Percentiles rank a stretch among this genome's conserved stretches.
Evolutionary conservation across 352 stramenopile genomes (phyloP).

Genomic region (Globisporangium barbulae): DNA sequence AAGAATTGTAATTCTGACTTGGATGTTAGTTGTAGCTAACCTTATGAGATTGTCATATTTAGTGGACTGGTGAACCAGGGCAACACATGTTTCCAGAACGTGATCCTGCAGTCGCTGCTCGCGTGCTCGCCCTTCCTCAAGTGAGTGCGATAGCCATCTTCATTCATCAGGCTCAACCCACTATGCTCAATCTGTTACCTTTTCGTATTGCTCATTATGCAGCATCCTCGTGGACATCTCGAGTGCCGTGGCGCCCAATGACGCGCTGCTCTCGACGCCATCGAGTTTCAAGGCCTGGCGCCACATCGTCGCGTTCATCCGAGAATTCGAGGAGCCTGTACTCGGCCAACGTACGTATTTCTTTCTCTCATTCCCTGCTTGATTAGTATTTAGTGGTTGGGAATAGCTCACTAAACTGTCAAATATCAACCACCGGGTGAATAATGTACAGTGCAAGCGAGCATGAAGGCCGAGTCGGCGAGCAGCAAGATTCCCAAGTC

Average conservation of each 20-base stretch:
- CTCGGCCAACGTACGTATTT: conserved; percentile 53
- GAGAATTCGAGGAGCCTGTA: conserved; percentile 80
- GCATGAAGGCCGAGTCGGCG: conserved; percentile 12
- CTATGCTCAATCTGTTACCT: no score
- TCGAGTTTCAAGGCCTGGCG: conserved; percentile 67
- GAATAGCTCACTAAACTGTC: no score
- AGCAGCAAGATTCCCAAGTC: conserved; percentile 56
- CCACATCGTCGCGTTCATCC: conserved; percentile 77
- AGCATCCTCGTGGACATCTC: conserved; percentile 76
- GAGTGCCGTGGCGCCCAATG: conserved; percentile 32
- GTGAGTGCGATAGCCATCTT: conserved; percentile 28
- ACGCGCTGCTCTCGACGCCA: conserved; percentile 38
- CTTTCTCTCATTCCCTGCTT: not conserved
- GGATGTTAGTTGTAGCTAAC: no score
- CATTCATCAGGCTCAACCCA: no score
- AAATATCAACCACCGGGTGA: no score
- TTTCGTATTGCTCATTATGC: not conserved
- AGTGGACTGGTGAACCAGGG: conserved; percentile 75
- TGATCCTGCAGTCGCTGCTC: conserved; percentile 81
- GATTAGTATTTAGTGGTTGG: no score
- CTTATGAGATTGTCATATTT: not conserved
- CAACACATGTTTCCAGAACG: conserved; percentile 89
- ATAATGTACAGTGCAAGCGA: conserved; percentile 15
- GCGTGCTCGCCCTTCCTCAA: conserved; percentile 79
- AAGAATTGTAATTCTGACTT: no score